Percentiles rank a stretch among this genome's conserved stretches.
These are phyloP conservation scores for Toxoplasma gondii DNA, from an alignment of 169 alveolate genomes.

Conservation along the genomic window DNA sequence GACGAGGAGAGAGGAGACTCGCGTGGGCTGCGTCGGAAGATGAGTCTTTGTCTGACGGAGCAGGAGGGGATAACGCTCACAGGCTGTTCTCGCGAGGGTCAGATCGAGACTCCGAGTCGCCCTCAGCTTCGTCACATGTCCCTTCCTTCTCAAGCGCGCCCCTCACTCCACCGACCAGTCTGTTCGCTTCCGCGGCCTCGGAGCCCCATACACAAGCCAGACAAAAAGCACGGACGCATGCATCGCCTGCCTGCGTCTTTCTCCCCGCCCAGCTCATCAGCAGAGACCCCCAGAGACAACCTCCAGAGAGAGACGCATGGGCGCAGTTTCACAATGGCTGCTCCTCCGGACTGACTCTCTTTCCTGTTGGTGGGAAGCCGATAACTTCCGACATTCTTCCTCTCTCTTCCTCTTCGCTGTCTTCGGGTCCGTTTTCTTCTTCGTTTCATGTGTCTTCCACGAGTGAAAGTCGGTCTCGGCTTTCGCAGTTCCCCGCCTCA, in stretches of 20 bases:
- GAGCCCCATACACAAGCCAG: not conserved
- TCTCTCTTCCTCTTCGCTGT: too few relatives aligned
- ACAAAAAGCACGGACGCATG: not conserved
- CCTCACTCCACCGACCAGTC: not conserved
- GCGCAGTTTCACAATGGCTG: conserved; percentile 21
- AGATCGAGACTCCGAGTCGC: not conserved
- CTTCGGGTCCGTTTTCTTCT: too few relatives aligned
- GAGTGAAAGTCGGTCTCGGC: too few relatives aligned
- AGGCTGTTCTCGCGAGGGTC: not conserved
- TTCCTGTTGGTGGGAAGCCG: not conserved
- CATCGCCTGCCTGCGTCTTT: not conserved
- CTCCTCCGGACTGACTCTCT: not conserved
- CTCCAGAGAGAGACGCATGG: not conserved
- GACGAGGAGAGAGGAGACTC: too few relatives aligned
- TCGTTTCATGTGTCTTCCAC: too few relatives aligned
- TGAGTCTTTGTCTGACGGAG: not conserved
- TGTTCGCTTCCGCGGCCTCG: not conserved
- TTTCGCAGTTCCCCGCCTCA: too few relatives aligned
- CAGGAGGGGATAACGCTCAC: not conserved
- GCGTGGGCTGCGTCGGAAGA: not conserved
- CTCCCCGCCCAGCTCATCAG: not conserved
- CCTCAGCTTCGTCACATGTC: too few relatives aligned
- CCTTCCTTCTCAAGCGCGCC: not conserved
- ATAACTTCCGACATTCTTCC: too few relatives aligned
- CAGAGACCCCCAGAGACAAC: conserved; percentile 21